Evolutionary conservation across 805 yeast genomes (phyloP).

Genomic region (Wickerhamomyces chaumierensis): DNA sequence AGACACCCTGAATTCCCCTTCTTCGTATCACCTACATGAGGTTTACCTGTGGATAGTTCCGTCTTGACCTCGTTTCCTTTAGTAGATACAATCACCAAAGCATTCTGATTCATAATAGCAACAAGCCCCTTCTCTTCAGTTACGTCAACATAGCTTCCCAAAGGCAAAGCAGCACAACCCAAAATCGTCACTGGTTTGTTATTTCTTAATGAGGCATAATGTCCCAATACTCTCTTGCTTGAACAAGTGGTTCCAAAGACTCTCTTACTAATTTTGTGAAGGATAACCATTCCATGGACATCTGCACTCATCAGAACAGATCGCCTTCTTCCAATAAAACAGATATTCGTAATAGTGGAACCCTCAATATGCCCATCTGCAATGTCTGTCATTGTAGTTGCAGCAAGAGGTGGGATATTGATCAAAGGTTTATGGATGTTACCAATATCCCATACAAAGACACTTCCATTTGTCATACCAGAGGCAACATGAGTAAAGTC

Average conservation of each 20-base stretch:
- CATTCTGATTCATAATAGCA: constrained; percentile 44
- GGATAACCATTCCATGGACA: constrained; percentile 42
- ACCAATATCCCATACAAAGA: constrained; percentile 57
- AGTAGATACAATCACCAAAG: constrained; percentile 38
- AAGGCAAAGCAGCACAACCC: constrained; percentile 41
- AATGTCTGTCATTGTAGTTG: constrained; percentile 11
- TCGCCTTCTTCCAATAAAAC: constrained; percentile 38
- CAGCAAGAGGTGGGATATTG: constrained; percentile 11
- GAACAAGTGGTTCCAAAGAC: constrained; percentile 38
- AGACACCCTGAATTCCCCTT: constrained; percentile 33
- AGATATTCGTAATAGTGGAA: constrained; percentile 28
- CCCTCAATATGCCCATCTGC: constrained; percentile 22
- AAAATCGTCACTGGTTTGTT: constrained; percentile 23
- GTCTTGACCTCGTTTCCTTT: constrained; percentile 38
- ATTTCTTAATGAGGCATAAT: constrained; percentile 18
- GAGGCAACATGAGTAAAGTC: constrained; percentile 64
- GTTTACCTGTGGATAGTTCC: constrained; percentile 41
- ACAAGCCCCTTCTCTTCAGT: constrained; percentile 49
- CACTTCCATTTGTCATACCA: constrained; percentile 55
- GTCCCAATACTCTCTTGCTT: constrained; percentile 44
- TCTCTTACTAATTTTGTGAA: constrained; percentile 53
- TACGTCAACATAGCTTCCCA: constrained; percentile 41
- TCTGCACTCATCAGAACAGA: constrained; percentile 50
- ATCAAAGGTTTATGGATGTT: constrained; percentile 20
- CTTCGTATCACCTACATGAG: constrained; percentile 24